Evolutionary conservation across 768 basidiomycete species (phyloP), one percentile per base, ranked within the genome.

Genomic region (Boletus speciosus): DNA sequence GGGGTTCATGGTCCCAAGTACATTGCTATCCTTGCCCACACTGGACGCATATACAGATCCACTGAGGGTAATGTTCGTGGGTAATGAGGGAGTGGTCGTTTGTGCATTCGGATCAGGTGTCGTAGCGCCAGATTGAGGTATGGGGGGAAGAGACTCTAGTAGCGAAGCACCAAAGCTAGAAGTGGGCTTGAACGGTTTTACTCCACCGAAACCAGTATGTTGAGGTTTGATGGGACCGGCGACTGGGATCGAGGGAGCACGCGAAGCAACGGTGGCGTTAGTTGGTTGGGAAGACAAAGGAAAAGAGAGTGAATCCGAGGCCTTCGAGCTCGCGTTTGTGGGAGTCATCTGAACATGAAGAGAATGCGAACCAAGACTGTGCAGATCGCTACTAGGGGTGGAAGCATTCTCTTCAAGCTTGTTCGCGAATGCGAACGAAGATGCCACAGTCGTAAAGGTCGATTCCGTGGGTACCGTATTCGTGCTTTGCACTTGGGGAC

Each of bases 121-220:
- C 6, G 72, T 72, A 1, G 80, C 70, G 4, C 69, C 67, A 6
- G 85, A 82, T 34, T 81, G 83, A 11, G 87, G 81, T 51, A 92
- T 83, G 6, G 90, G 76, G 3, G 93, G 93, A 25, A 93, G 71
- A 3, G 82, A 80, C 47, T 87, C 87, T 55, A 93, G 62, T 38
- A 93, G 66, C 15, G 83, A 81, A 34, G 87, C 84, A 31, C 91
- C 91, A 65, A 93, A 93, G 39, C 81, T 85, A 2, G 85, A 88
- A 3, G 85, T 79, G 3, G 91, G 91, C 63, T 91, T 90, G 77
- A 93, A 93, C 6, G 88, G 81, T 65, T 87, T 90, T 59, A 91
- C 67, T 6, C 84, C 86, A 25, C 78, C 74, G 50, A 76, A 81
- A 2, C 81, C 81, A 5, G 81, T 82, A 43, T 60, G 47, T 61